Conservation (phyloP, 192 early-diverging fungal species). For the Linnemannia hyalina region DNA sequence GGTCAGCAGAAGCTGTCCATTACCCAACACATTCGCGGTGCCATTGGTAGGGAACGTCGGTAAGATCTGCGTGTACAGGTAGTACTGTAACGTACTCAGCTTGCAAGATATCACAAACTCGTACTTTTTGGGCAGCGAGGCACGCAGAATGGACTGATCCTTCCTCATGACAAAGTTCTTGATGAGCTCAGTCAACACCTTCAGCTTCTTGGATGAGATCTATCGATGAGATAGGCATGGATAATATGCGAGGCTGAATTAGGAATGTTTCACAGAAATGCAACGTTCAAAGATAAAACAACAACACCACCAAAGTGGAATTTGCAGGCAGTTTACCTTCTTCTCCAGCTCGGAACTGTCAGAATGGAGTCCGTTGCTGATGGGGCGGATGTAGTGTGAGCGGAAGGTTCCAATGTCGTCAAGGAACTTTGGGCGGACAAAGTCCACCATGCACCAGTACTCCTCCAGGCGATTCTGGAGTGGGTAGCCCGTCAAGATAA, state of each 20-base stretch:
- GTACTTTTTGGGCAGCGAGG: conserved; percentile 75
- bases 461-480: conserved; percentile 88
- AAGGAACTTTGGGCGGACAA: conserved; percentile 73
- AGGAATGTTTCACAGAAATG: neutral
- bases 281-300: neutral
- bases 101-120: conserved; percentile 80
- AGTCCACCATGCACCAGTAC: conserved; percentile 87
- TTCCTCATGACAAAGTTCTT: conserved; percentile 71
- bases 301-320: neutral
- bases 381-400: conserved; percentile 69
- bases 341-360: conserved; percentile 58
- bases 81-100: conserved; percentile 68
- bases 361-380: conserved; percentile 69
- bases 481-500: conserved; percentile 88
- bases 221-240: neutral
- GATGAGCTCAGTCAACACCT: conserved; percentile 75
- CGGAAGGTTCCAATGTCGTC: conserved; percentile 67
- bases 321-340: conserved; percentile 25
- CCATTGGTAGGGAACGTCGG: neutral
- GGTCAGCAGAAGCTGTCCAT: conserved; percentile 35
- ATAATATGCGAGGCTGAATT: neutral
- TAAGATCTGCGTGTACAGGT: conserved; percentile 62
- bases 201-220: conserved; percentile 58
- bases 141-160: conserved; percentile 62
- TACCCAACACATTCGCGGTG: neutral